Base-by-base conservation (phyloP, 2,329 filamentous ascomycete genomes). In the Epichloe sp. region DNA sequence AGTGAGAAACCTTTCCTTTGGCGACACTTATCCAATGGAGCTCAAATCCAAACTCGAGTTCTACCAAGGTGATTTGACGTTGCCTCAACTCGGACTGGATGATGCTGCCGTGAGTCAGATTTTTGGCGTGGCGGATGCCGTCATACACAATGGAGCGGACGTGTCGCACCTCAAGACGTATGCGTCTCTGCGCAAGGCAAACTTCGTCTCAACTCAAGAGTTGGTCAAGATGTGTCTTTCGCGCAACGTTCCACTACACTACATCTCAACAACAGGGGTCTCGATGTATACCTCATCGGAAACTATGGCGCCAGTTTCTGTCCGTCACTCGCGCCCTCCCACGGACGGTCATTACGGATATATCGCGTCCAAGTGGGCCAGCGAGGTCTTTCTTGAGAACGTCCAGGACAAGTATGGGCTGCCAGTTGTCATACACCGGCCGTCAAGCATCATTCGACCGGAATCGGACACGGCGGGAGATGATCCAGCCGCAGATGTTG, bases 101-200 rank as follows among this genome's bases (percentile, higher is more conserved):
- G 50, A 65, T n/a, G 47, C 37, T 11, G 37, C 34, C 3, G 48
- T 46, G 3, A 43, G 5, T 21, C 7, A 12, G 0, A 47, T 58
- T 2, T 51, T 53, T 17, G 14, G 17, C 7, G 17, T 41, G 11
- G 48, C 44, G 5, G 43, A 53, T 21, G 17, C 73, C 4, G 72
- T 83, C 47, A 73, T 85, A 26, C 80, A 75, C 57, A 65, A 63
- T 36, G 71, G 69, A 6, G 70, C 69, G 8, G 63, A 67, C 44
- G 58, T 58, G 11, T 65, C 55, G 7, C 67, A 58, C 57, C 52
- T 59, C 50, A 63, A 70, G 50, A 52, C 51, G 4, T 71, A 68
- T 54, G 37, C 51, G 0, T 52, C 56, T 1, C 53, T 71, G 0
- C 48, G 56, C 5, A 23, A n/a, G 0, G 21, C 58, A 7, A 71